These are phyloP conservation scores for Berkeleyomyces basicola DNA, from an alignment of 2,329 filamentous ascomycete genomes.

Conservation along the genomic window DNA sequence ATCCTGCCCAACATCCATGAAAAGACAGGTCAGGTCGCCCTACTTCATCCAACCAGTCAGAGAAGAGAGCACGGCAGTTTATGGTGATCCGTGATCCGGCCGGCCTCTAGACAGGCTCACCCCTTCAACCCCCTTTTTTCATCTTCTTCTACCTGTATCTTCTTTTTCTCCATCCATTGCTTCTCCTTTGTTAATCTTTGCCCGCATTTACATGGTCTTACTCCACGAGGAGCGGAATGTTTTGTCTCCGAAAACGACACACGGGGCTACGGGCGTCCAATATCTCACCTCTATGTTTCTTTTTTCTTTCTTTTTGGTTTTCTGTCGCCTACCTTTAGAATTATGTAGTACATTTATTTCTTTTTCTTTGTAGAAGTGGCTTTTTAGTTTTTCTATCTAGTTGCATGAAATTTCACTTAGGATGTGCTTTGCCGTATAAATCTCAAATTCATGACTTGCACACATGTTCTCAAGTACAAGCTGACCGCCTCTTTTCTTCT, in stretches of 20 bases:
- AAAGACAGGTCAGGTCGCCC: not conserved
- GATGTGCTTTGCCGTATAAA: not conserved
- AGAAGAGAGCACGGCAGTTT: not conserved
- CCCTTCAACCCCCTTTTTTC: not conserved
- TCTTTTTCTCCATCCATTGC: not conserved
- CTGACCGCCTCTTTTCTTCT: conserved; percentile 5
- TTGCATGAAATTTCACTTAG: not conserved
- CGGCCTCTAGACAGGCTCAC: not conserved
- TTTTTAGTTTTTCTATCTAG: not conserved
- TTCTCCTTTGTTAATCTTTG: not conserved
- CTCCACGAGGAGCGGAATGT: conserved; percentile 3
- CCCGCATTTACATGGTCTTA: not conserved
- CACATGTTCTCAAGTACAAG: not conserved
- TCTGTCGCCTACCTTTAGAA: not conserved
- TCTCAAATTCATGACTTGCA: not conserved
- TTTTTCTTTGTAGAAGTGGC: not conserved
- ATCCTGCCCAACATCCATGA: not conserved
- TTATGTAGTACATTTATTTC: not conserved
- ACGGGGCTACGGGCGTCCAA: not conserved
- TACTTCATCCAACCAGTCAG: not conserved
- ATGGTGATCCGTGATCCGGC: not conserved
- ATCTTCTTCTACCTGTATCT: not conserved
- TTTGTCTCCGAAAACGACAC: not conserved
- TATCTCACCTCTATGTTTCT: not conserved
- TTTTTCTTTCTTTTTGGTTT: not conserved